Percentiles rank a stretch among this genome's conserved stretches.
Conservation (phyloP, 768 basidiomycete genomes). For the Udeniomyces megalosporus region DNA sequence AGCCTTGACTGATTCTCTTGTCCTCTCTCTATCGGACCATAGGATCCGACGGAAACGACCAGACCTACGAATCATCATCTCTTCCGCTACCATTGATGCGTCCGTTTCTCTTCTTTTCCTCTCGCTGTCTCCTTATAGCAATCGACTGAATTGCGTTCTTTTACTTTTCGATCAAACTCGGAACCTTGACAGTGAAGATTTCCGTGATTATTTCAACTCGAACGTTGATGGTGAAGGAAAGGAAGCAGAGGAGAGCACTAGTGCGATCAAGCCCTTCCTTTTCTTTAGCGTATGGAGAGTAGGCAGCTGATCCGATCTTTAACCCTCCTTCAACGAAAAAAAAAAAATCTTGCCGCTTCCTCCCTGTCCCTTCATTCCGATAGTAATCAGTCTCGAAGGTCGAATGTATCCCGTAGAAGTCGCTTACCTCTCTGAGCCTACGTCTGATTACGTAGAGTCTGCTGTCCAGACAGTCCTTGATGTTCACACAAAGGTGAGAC, state of each 20-base stretch:
- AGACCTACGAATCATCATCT: constrained; percentile 75
- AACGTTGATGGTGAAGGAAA: constrained; percentile 14
- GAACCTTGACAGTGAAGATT: constrained; percentile 42
- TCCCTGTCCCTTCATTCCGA: background rate
- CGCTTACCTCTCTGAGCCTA: constrained; percentile 10
- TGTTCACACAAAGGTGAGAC: constrained; percentile 5
- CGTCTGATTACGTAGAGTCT: constrained; percentile 9
- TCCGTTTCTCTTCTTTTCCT: constrained; percentile 17
- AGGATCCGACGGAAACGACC: constrained; percentile 87
- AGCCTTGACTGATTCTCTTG: background rate
- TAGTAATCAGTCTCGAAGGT: constrained; percentile 74
- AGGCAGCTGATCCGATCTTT: background rate
- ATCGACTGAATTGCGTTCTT: background rate
- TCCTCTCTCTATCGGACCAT: constrained; percentile 10
- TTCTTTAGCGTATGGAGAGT: background rate
- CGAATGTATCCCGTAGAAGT: constrained; percentile 81
- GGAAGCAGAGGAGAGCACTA: constrained; percentile 9
- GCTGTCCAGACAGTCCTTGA: constrained; percentile 14
- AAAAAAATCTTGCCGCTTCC: background rate
- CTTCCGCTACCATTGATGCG: constrained; percentile 92
- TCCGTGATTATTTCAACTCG: constrained; percentile 69
- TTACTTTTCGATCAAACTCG: background rate
- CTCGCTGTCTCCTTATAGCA: too few relatives aligned
- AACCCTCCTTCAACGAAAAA: background rate
- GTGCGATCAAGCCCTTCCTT: background rate